Evolutionary conservation across 2,329 filamentous ascomycete genomes (phyloP).

Genomic region (Botrytis elliptica): DNA sequence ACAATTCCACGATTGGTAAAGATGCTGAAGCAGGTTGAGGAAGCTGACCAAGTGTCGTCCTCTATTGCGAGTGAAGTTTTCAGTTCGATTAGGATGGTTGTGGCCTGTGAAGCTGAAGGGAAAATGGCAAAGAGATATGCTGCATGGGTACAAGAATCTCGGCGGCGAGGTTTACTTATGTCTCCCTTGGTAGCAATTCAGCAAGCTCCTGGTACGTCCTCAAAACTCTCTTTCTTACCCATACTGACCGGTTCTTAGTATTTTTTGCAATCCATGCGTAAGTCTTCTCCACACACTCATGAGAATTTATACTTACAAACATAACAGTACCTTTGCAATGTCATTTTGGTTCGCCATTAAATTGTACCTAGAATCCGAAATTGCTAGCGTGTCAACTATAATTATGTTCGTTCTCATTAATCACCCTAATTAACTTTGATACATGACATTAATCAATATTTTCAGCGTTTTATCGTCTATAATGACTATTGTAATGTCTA

Average conservation of each 20-base stretch:
- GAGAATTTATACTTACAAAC: neutral
- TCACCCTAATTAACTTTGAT: neutral
- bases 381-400: constrained; percentile 52
- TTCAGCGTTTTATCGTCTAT: constrained; percentile 43
- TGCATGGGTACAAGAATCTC: constrained; percentile 53
- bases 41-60: constrained; percentile 56
- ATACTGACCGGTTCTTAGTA: neutral
- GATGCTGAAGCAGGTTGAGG: constrained; percentile 46
- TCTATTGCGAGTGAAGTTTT: constrained; percentile 62
- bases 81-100: constrained; percentile 58
- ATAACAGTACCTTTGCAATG: constrained; percentile 53
- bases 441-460: constrained; percentile 41
- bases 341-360: constrained; percentile 63
- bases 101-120: constrained; percentile 60
- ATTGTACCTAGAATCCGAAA: constrained; percentile 43
- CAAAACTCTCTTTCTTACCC: neutral
- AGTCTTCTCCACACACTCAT: neutral
- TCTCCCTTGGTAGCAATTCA: constrained; percentile 43
- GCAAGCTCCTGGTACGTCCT: constrained; percentile 44
- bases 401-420: constrained; percentile 48
- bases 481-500: constrained; percentile 46
- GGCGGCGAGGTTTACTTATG: constrained; percentile 33
- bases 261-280: constrained; percentile 24
- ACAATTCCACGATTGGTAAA: constrained; percentile 57
- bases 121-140: constrained; percentile 54